Evolutionary conservation across 2,329 filamentous ascomycete genomes (phyloP).

Genomic region (Acephala macrosclerotiorum): DNA sequence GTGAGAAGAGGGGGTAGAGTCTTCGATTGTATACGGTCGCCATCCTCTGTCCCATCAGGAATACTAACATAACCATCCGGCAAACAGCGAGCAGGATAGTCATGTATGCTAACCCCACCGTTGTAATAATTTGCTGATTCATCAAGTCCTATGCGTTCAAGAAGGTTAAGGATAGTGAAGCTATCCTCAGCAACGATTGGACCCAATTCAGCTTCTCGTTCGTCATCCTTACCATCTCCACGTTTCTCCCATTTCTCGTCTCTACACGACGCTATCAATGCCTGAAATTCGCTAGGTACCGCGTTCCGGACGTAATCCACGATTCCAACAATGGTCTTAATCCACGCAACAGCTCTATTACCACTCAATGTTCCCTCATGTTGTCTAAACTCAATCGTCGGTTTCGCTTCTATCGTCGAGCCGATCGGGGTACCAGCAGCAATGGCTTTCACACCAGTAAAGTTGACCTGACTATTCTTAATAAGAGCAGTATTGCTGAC

Average conservation of each 20-base stretch:
- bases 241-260: conserved; percentile 17
- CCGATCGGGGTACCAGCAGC: not conserved
- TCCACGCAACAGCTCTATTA: conserved; percentile 15
- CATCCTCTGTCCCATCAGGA: not conserved
- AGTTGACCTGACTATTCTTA: not conserved
- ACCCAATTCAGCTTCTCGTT: conserved; percentile 19
- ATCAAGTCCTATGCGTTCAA: conserved; percentile 20
- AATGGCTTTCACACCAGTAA: not conserved
- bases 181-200: conserved; percentile 26
- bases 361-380: not conserved
- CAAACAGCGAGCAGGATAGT: not conserved
- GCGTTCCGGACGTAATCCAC: not conserved
- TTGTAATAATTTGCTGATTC: conserved; percentile 9
- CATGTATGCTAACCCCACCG: not conserved
- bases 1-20: not conserved
- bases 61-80: not conserved
- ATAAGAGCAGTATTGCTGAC: not conserved
- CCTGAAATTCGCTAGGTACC: not conserved
- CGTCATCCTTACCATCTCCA: conserved; percentile 19
- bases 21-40: not conserved
- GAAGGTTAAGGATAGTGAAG: conserved; percentile 27
- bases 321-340: not conserved
- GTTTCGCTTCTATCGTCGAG: not conserved
- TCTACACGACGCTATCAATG: not conserved
- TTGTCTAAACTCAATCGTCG: conserved; percentile 1